These are phyloP conservation scores for Begonia peltatifolia DNA, from an alignment of 306 rosid genomes.

Conservation along the genomic window DNA sequence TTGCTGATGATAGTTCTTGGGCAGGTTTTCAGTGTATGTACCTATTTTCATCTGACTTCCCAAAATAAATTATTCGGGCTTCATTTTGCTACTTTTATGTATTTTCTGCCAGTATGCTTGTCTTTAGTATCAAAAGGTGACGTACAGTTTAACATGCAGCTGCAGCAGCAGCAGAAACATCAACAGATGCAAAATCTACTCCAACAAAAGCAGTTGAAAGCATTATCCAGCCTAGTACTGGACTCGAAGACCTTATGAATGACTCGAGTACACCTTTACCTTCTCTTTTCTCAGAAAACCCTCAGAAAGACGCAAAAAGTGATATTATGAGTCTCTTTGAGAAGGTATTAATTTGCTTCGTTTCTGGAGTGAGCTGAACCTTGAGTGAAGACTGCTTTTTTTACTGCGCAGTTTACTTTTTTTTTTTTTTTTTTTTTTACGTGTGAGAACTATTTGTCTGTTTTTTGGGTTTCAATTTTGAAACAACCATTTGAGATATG, in stretches of 20 bases:
- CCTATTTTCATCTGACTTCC: conserved; percentile 1
- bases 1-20: conserved; percentile 68
- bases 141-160: conserved; percentile 45
- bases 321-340: conserved; percentile 99
- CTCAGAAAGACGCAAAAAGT: conserved; percentile 68
- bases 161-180: conserved; percentile 50
- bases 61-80: too few relatives aligned
- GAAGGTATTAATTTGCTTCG: conserved; percentile 34
- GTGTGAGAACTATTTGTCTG: too few relatives aligned
- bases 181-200: conserved; percentile 40
- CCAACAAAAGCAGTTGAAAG: conserved; percentile 40
- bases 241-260: conserved; percentile 74
- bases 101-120: background rate
- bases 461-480: too few relatives aligned
- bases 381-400: too few relatives aligned
- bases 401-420: too few relatives aligned
- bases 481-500: background rate
- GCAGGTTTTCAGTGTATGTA: conserved; percentile 91
- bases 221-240: conserved; percentile 26
- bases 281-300: conserved; percentile 37
- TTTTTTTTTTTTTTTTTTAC: too few relatives aligned
- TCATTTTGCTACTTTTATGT: background rate
- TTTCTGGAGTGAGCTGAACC: too few relatives aligned
- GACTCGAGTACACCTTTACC: conserved; percentile 49
- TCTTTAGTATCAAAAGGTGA: conserved; percentile 8